A percentile compares a stretch with the other conserved stretches of the same genome.
These are phyloP conservation scores for Lumnitzera littorea DNA, from an alignment of 345 rosid genomes.

Conservation along the genomic window DNA sequence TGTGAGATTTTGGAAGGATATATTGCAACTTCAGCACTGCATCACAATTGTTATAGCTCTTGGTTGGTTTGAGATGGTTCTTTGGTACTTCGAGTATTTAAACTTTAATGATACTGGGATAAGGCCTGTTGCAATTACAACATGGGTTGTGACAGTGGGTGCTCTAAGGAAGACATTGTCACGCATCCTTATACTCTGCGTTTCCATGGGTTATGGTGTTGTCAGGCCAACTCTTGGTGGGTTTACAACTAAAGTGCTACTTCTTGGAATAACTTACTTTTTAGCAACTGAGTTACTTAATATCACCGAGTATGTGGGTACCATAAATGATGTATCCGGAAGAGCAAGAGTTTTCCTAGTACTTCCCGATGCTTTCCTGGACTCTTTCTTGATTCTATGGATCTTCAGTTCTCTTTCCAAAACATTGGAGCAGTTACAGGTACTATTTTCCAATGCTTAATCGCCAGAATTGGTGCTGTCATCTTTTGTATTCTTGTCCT, in stretches of 20 bases:
- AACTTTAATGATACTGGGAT: constrained; percentile 69
- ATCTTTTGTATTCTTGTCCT: neutral
- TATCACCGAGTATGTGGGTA: constrained; percentile 86
- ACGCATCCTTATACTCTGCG: constrained; percentile 67
- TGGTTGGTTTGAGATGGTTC: constrained; percentile 84
- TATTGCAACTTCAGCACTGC: constrained; percentile 91
- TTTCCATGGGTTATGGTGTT: constrained; percentile 98
- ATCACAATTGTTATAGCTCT: constrained; percentile 64
- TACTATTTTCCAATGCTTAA: constrained; percentile 13
- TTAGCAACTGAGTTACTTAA: constrained; percentile 85
- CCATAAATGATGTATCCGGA: constrained; percentile 80
- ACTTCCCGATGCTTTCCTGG: constrained; percentile 89
- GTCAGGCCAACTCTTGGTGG: constrained; percentile 97
- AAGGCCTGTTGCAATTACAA: constrained; percentile 72
- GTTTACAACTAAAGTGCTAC: constrained; percentile 89
- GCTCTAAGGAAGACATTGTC: constrained; percentile 69
- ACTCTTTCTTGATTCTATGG: constrained; percentile 94
- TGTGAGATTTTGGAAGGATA: constrained; percentile 67
- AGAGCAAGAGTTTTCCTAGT: constrained; percentile 81
- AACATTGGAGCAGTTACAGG: constrained; percentile 89
- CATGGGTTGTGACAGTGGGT: constrained; percentile 92
- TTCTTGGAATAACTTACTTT: constrained; percentile 80
- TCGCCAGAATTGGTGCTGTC: neutral
- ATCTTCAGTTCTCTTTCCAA: constrained; percentile 81
- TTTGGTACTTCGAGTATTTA: constrained; percentile 84